A percentile compares a stretch with the other conserved stretches of the same genome.
These are phyloP conservation scores for Pythium dissimile DNA, from an alignment of 352 stramenopile genomes.

Conservation along the genomic window DNA sequence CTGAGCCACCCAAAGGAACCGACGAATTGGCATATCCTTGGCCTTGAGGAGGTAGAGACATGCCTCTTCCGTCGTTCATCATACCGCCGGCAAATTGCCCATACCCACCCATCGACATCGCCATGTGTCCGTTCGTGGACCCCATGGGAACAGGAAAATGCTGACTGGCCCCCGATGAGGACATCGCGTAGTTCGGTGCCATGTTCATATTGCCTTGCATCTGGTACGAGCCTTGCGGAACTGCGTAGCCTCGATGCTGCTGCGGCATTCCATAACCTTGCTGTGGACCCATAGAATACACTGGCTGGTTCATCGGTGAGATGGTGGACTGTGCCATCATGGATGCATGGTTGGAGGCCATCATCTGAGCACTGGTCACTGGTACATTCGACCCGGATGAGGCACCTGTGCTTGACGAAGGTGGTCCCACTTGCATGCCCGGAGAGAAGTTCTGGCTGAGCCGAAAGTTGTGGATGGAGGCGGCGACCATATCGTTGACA, in stretches of 20 bases:
- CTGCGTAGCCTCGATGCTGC: conserved; percentile 31
- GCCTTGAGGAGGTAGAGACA: conserved; percentile 1
- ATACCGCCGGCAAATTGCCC: conserved; percentile 10
- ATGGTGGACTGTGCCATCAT: conserved; percentile 31
- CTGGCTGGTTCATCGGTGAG: conserved; percentile 33
- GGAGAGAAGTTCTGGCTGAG: conserved; percentile 62
- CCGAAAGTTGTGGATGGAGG: conserved; percentile 73
- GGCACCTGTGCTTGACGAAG: conserved; percentile 21
- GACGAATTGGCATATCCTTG: conserved; percentile 8
- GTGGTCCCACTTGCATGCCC: conserved; percentile 19
- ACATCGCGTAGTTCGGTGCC: conserved; percentile 44
- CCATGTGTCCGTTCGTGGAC: conserved; percentile 7
- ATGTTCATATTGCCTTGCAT: conserved; percentile 43
- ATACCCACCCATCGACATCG: conserved; percentile 17
- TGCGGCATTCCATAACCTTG: conserved; percentile 41
- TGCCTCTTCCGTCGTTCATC: conserved; percentile 4
- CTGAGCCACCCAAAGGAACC: conserved; percentile 1
- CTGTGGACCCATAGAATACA: conserved; percentile 36
- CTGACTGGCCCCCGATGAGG: background rate
- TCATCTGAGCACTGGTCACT: conserved; percentile 5
- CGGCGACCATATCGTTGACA: conserved; percentile 63
- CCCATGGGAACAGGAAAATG: conserved; percentile 15
- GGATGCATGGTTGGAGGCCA: conserved; percentile 9
- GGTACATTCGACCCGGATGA: background rate
- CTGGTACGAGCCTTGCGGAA: conserved; percentile 30